Evolutionary conservation across 257 asterid genomes (phyloP), one percentile per base, ranked within the genome.

Genomic region (Nicotiana sylvestris): DNA sequence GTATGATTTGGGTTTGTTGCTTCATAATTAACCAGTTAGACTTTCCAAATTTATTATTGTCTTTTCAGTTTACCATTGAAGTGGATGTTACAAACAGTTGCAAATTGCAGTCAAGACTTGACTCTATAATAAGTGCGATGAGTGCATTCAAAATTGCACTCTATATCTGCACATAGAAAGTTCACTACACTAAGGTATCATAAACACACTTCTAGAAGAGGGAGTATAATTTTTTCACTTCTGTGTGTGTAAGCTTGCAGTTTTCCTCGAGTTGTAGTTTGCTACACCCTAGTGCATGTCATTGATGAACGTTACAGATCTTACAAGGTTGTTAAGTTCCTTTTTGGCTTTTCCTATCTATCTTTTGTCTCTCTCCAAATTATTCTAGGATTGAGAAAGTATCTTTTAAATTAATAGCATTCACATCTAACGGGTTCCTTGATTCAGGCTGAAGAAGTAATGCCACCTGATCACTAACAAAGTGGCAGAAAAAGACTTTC

Each of bases 321-420:
- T 72, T 21, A 12, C 78, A 70, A 18, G 58, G 43, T 70, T 70
- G 12, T 70, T 70, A 70, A 39, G 77, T 37, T 68, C 27, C 35
- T 32, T 32, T 32, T 32, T 35, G 39, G 4, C 57, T 69, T 39
- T 68, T 68, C 77, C 33, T 37, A 69, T 37, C 32, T 69, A 17
- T 68, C 32, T 69, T 17, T 35, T 17, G 32, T 39, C 78, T 70
- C 77, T 68, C 10, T 21, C 58, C 60, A 69, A 35, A 69, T 69
- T 69, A 69, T 69, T 69, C 77, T 37, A 30, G 77, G 55, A 18
- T 37, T 68, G 77, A 68, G 56, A 35, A 68, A 11, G 8, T 12
- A 70, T 39, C 78, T 70, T 70, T 11, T 39, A 39, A 70, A 70
- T 39, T 66, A 39, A 70, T 39, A n/a, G 57, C 78, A 66, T 65